phyloP scores from a whole-genome alignment of 441 rosid species.

The Arabidopsis lyrata region DNA sequence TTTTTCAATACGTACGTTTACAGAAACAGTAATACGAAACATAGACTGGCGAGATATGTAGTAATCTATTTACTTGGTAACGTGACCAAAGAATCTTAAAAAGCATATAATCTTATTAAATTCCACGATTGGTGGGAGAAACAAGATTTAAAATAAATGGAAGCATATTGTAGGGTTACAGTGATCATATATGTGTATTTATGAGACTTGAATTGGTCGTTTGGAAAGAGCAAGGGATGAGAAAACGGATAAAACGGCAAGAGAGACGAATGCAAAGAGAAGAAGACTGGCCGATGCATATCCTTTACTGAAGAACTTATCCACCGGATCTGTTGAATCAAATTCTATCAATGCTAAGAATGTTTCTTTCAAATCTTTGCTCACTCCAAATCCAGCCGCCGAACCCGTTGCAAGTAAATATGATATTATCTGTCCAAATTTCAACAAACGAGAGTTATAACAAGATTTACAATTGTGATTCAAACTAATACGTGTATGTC shows the following conservation, averaged over 20 bases:
- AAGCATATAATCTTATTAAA: background rate
- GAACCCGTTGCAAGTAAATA: conserved; percentile 48
- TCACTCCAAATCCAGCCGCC: conserved; percentile 51
- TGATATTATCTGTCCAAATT: conserved; percentile 43
- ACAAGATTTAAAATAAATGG: background rate
- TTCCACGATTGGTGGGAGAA: background rate
- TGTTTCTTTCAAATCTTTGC: conserved; percentile 48
- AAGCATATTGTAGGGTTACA: background rate
- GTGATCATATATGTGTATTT: background rate
- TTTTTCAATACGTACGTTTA: no score
- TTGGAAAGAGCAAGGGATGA: conserved; percentile 53
- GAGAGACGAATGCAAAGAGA: conserved; percentile 46
- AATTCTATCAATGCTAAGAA: background rate
- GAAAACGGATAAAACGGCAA: conserved; percentile 46
- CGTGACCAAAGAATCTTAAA: background rate
- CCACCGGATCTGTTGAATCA: background rate
- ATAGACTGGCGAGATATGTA: no score
- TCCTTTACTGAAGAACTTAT: conserved; percentile 48
- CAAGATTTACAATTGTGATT: no score
- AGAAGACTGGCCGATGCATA: conserved; percentile 46
- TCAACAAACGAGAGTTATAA: no score
- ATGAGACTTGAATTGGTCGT: conserved; percentile 7
- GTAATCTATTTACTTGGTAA: background rate
- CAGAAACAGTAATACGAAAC: no score
- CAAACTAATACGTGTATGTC: no score